Evolutionary conservation across 768 basidiomycete species (phyloP).

Genomic region (Rubroboletus satanas): DNA sequence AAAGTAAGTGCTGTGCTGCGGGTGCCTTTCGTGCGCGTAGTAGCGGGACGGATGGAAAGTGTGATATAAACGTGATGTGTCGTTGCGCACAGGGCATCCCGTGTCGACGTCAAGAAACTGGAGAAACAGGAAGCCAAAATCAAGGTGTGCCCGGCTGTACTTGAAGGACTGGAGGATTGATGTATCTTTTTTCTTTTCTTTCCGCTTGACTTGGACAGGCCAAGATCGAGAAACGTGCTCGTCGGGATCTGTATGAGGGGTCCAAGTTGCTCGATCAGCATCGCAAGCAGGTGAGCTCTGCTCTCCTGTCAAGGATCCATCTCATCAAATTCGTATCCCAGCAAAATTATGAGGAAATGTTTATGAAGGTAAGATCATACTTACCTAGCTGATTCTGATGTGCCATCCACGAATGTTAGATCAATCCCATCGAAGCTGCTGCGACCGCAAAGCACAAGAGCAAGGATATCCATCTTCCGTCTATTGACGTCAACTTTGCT

Average conservation of each 20-base stretch:
- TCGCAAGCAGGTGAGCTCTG: conserved; percentile 68
- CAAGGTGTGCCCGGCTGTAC: conserved; percentile 43
- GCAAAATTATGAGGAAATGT: conserved; percentile 99
- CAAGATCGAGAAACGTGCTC: conserved; percentile 95
- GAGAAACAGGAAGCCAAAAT: conserved; percentile 98
- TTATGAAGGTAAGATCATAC: conserved; percentile 76
- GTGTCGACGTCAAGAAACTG: conserved; percentile 91
- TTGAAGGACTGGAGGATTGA: background rate
- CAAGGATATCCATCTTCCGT: conserved; percentile 93
- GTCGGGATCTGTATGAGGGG: conserved; percentile 90
- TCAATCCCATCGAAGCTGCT: conserved; percentile 88
- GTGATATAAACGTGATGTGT: conserved; percentile 3
- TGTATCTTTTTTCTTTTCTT: background rate
- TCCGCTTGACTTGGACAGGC: conserved; percentile 44
- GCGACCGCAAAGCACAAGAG: conserved; percentile 85
- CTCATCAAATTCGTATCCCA: conserved; percentile 29
- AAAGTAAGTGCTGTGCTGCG: conserved; percentile 53
- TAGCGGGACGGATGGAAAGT: background rate
- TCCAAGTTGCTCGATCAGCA: conserved; percentile 92
- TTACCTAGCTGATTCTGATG: background rate
- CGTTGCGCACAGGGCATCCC: conserved; percentile 60
- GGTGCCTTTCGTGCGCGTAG: conserved; percentile 1
- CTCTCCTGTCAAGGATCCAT: background rate
- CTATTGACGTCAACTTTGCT: conserved; percentile 94
- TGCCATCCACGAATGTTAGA: conserved; percentile 37